These are phyloP conservation scores for Cystobasidium sp. DNA, from an alignment of 1,284 basidiomycete genomes.

Conservation along the genomic window DNA sequence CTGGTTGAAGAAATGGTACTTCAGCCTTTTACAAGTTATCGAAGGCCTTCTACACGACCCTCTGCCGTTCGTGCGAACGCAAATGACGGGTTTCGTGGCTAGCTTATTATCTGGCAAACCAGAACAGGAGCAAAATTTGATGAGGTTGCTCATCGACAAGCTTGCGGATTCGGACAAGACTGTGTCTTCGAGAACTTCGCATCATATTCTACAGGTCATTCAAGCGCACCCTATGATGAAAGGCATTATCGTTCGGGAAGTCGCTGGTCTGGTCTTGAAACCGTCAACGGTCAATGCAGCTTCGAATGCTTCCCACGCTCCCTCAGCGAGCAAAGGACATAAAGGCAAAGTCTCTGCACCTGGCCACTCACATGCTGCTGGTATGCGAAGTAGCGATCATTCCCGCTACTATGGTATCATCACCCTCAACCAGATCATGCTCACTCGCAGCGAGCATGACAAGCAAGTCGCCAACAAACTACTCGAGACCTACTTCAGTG, in stretches of 20 bases:
- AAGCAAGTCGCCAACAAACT: slow-evolving; percentile 78
- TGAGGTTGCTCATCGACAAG: slow-evolving; percentile 92
- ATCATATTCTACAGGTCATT: slow-evolving; percentile 84
- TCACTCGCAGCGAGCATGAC: slow-evolving; percentile 69
- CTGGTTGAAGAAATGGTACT: slow-evolving; percentile 96
- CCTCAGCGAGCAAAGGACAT: slow-evolving; percentile 47
- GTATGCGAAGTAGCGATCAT: slow-evolving; percentile 61
- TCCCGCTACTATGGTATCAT: slow-evolving; percentile 88
- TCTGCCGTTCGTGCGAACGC: slow-evolving; percentile 83
- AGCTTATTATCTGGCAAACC: slow-evolving; percentile 83
- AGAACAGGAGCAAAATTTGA: slow-evolving; percentile 96
- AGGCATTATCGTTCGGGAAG: slow-evolving; percentile 82
- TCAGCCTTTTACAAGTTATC: slow-evolving; percentile 84
- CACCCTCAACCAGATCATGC: slow-evolving; percentile 90
- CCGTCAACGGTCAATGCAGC: slow-evolving; percentile 53
- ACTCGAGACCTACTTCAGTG: slow-evolving; percentile 91
- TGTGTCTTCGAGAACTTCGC: slow-evolving; percentile 86
- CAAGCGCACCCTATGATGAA: slow-evolving; percentile 96
- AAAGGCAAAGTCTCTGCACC: slow-evolving; percentile 45
- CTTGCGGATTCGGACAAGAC: slow-evolving; percentile 88
- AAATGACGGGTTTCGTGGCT: slow-evolving; percentile 70
- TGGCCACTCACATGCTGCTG: slow-evolving; percentile 20
- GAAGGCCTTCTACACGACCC: slow-evolving; percentile 88
- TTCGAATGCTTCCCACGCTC: slow-evolving; percentile 56
- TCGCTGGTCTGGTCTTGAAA: slow-evolving; percentile 76